These are phyloP conservation scores for Fragaria iinumae DNA, from an alignment of 306 rosid species.

Conservation along the genomic window DNA sequence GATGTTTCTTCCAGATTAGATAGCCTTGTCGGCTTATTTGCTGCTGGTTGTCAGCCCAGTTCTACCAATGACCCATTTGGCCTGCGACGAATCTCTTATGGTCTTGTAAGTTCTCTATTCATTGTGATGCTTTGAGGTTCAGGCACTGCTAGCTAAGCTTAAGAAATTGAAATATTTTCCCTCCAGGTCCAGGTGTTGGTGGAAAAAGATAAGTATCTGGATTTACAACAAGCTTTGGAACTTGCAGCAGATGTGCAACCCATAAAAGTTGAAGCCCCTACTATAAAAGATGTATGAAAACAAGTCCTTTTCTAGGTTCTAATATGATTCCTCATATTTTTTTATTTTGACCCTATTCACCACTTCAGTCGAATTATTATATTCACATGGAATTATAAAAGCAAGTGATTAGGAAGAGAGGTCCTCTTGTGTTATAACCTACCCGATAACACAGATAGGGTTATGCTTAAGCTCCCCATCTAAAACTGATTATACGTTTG, in stretches of 20 bases:
- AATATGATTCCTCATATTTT: background rate
- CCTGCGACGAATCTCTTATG: constrained; percentile 86
- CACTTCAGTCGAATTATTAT: background rate
- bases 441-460: background rate
- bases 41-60: constrained; percentile 95
- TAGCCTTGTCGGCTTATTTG: constrained; percentile 90
- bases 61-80: constrained; percentile 90
- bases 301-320: background rate
- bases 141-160: constrained; percentile 20
- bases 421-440: background rate
- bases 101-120: constrained; percentile 67
- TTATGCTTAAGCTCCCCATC: background rate
- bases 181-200: constrained; percentile 85
- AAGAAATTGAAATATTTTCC: constrained; percentile 20
- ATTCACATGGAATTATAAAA: background rate
- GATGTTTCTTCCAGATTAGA: constrained; percentile 65
- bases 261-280: constrained; percentile 52
- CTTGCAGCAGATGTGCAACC: constrained; percentile 79
- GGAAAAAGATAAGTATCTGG: constrained; percentile 72
- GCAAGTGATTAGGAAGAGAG: background rate
- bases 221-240: constrained; percentile 66
- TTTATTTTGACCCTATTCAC: background rate
- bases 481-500: background rate
- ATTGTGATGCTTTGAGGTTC: constrained; percentile 23
- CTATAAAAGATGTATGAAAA: constrained; percentile 57